Conservation (phyloP, 176 grass and related monocot genomes). For the Chrysopogon serrulatus region DNA sequence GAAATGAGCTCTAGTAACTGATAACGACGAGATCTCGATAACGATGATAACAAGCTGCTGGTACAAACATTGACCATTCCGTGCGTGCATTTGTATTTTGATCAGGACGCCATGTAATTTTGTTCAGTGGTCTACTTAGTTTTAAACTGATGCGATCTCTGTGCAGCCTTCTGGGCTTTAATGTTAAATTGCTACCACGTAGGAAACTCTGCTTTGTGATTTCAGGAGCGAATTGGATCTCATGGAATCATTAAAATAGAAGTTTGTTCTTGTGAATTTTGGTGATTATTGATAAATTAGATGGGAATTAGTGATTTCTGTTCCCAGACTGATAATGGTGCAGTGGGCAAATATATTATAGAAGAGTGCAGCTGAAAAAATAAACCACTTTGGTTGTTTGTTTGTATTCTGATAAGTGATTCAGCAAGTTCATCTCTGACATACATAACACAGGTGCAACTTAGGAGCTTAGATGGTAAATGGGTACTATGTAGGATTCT, state of each 20-base stretch:
- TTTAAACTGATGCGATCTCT: background rate
- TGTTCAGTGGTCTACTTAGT: background rate
- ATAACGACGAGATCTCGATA: background rate
- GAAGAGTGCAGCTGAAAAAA: background rate
- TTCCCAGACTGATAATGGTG: background rate
- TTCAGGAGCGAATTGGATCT: background rate
- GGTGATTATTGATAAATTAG: background rate
- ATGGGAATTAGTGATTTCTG: background rate
- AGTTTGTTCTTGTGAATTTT: background rate
- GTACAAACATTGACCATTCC: background rate
- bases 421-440: background rate
- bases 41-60: background rate
- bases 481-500: background rate
- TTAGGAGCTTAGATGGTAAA: background rate
- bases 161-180: background rate
- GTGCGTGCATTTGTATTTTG: background rate
- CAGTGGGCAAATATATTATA: background rate
- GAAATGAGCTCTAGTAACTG: background rate
- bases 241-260: background rate
- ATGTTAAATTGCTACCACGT: background rate
- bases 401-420: background rate
- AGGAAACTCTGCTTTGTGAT: background rate
- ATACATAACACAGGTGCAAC: background rate
- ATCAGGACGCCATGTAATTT: background rate
- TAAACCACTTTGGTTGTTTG: background rate